phyloP scores from a whole-genome alignment of 768 basidiomycete species.

The Scleroderma citrinum region DNA sequence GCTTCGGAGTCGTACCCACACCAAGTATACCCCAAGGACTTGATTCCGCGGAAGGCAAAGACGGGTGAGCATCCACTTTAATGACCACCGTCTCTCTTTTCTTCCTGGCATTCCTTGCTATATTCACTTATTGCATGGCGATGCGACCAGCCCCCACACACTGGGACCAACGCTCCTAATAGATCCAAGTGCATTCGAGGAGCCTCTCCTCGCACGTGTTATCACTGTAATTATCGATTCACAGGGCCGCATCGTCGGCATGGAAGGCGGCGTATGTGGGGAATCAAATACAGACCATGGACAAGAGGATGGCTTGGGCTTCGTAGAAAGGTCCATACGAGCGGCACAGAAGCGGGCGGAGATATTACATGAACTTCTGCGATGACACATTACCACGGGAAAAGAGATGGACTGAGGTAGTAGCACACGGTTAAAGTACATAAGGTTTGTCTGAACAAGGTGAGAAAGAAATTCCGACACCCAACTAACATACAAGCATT shows the following conservation, averaged over 20 bases:
- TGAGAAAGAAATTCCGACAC: too few relatives aligned
- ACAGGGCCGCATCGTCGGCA: conserved; percentile 15
- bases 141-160: conserved; percentile 3
- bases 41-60: neutral
- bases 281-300: conserved; percentile 3
- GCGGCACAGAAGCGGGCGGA: conserved; percentile 19
- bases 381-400: too few relatives aligned
- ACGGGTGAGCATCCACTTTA: neutral
- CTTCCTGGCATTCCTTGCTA: too few relatives aligned
- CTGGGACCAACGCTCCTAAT: conserved; percentile 50
- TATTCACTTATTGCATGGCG: neutral
- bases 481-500: too few relatives aligned
- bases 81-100: too few relatives aligned
- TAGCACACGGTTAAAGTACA: neutral
- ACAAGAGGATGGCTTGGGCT: neutral
- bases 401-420: neutral
- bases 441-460: neutral
- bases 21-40: neutral
- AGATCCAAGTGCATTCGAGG: conserved; percentile 90
- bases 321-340: conserved; percentile 13
- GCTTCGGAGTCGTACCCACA: neutral
- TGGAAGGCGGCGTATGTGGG: conserved; percentile 20
- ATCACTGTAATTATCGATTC: conserved; percentile 59
- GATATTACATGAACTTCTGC: conserved; percentile 16
- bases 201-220: conserved; percentile 72